Base-by-base conservation (phyloP, 495 filamentous ascomycete species). In the Talaromyces trachyspermus region DNA sequence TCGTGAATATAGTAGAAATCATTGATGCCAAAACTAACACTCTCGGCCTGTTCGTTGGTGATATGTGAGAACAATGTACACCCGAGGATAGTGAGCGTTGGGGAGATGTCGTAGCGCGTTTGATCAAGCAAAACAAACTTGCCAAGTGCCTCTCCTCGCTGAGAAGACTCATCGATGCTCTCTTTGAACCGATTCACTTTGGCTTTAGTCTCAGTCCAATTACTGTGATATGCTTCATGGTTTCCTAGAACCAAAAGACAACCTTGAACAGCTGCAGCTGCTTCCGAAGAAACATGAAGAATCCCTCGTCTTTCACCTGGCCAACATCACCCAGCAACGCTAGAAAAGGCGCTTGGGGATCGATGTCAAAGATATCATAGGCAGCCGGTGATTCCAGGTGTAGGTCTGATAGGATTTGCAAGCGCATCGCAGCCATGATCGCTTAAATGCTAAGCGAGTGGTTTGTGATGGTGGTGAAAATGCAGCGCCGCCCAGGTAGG, bases 241-340 rank as follows among this genome's bases (percentile, higher is more conserved):
- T 50, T 46, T 8, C 49, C 41, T 2, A 51, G 27, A 18, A 51
- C 23, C 20, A 51, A 36, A 51, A 51, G 20, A 51, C 23, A 20
- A 25, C 18, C 22, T 25, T 5, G 30, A 73, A 75, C 9, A 54
- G 47, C 2, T 22, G 3, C 2, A 79, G 54, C 41, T 73, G 70
- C 14, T 30, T 55, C 3, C 32, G 62, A 24, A 77, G 61, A 46
- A 72, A 75, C 0, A 17, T 37, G 14, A 64, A 51, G 32, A 58
- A 66, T 0, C 66, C 57, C n/a, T 55, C 54, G 35, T 69, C 60
- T 35, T 55, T 51, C 7, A 50, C 52, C 39, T 66, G 57, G 25
- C 76, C 76, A 35, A 81, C 73, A 55, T 79, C 75, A 15, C 76
- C 76, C 10, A 79, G 63, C 0, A 79, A 58, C 7, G 69, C 70